Conservation (phyloP, 352 stramenopile genomes). For the Thalassiosira sp. region DNA sequence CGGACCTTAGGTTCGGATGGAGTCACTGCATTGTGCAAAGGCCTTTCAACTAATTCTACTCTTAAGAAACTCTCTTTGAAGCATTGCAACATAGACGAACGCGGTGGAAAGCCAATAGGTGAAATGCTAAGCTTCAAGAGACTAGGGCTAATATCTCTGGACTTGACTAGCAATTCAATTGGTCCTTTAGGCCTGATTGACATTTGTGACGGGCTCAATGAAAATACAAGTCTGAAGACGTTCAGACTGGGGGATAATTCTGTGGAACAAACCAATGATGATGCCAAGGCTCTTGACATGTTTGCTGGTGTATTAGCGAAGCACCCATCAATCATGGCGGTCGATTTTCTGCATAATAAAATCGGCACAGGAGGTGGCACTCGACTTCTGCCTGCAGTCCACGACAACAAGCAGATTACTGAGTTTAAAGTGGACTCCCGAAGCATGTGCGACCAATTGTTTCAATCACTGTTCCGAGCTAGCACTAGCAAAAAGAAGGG, state of each 20-base stretch:
- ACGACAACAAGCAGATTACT: slow-evolving; percentile 48
- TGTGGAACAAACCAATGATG: slow-evolving; percentile 35
- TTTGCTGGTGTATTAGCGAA: slow-evolving; percentile 40
- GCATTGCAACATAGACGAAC: slow-evolving; percentile 54
- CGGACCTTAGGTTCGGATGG: slow-evolving; percentile 37
- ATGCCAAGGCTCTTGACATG: slow-evolving; percentile 33
- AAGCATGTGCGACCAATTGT: slow-evolving; percentile 41
- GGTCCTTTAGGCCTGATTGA: slow-evolving; percentile 31
- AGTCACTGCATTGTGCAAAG: slow-evolving; percentile 51
- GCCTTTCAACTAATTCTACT: slow-evolving; percentile 52
- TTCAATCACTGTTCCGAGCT: slow-evolving; percentile 38
- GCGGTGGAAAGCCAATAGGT: slow-evolving; percentile 35
- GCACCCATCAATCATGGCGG: slow-evolving; percentile 34
- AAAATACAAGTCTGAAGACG: slow-evolving; percentile 47
- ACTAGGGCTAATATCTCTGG: slow-evolving; percentile 41
- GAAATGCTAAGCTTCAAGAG: slow-evolving; percentile 50
- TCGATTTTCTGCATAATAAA: slow-evolving; percentile 55
- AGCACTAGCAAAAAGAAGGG: slow-evolving; percentile 24
- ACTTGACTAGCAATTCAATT: slow-evolving; percentile 51
- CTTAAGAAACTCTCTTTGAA: slow-evolving; percentile 53
- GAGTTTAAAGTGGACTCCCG: slow-evolving; percentile 44
- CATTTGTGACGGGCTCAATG: slow-evolving; percentile 36
- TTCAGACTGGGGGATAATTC: slow-evolving; percentile 46
- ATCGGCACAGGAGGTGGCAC: slow-evolving; percentile 38
- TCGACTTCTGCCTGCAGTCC: slow-evolving; percentile 19